Evolutionary conservation across 768 basidiomycete genomes (phyloP), one percentile per base, ranked within the genome.

Genomic region (Russula brevipes): DNA sequence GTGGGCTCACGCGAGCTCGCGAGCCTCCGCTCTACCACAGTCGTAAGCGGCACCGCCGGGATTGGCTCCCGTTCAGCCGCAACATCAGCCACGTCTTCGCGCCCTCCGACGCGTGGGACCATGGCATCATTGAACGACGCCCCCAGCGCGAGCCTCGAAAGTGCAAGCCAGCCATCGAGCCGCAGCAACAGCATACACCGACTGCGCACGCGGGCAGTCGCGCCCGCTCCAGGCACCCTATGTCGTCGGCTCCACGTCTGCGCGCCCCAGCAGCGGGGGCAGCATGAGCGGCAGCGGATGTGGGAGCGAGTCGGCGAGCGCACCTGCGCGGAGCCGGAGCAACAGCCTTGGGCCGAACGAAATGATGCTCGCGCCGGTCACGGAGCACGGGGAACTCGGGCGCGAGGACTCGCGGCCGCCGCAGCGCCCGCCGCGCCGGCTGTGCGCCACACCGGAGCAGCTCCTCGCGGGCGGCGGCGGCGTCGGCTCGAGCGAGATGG

Each of bases 1-100:
- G 78, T 90, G 72, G 88, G 87, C 45, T 87, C 85, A 17, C 79
- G 82, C 55, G 89, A 91, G 69, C 72, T 70, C 31, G 68, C 69
- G 66, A 74, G 72, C 61, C 60, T 72, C 44, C 72, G 63, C 41
- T 57, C 64, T 24, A 14, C 39, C 41, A 55, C 56, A 9, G 49
- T 58, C 31, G 47, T 64, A 33, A 30, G 35, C 8, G 56, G 57
- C 39, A 36, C 7, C 5, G 57, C 46, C 19, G 53, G 19, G 7
- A 14, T 44, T 2, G 24, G 53, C 16, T 14, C 63, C 2, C 59
- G 35, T 5, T 60, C 55, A n/a, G 12, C 39, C 10, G 52, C 24
- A 4, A 41, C 66, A 1, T 51, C 66, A 7, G 11, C 54, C 7
- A 8, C 47, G 4, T 66, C 66, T 38, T 66, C 66, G 10, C 60